Base-by-base conservation (phyloP, 2,329 filamentous ascomycete species). In the Cladosporium phlei region DNA sequence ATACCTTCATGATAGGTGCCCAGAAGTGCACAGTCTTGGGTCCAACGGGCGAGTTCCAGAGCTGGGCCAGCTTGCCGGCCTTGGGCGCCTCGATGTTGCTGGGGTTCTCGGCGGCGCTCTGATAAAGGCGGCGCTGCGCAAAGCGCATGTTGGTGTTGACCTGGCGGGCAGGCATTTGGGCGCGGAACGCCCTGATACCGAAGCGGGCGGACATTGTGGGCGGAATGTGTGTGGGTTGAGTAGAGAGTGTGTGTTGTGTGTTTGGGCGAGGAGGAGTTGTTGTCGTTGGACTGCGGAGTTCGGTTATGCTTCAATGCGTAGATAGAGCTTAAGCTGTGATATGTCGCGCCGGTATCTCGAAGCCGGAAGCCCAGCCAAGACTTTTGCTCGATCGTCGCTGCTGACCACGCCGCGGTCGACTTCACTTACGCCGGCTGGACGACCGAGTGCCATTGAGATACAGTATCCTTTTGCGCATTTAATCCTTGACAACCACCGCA, bases 21-120 rank as follows among this genome's bases (percentile, higher is more conserved):
- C 93, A 98, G 74, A 98, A 98, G 71, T 98, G 93, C 61, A 98
- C 93, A 52, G 93, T 98, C 83, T 77, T 72, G 43, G 71, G 70
- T 6, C 73, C 73, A 47, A 77, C 66, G 25, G 68, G 66, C 45
- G 67, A 69, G 59, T 73, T 69, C 69, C 66, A 71, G 76, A 94
- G 80, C 69, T 82, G 82, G 75, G 84, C 82, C 68, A 93, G 82
- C 43, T 67, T 68, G 54, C 66, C 72, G 42, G 46, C 30, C 10
- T 38, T 30, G 19, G 30, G 40, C 12, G 39, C 46, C 30, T 47
- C 46, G 40, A 38, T 49, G 27, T 60, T 60, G 39, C 61, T 60
- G 51, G 62, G 62, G 48, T 57, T 59, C 44, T 61, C 72, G 34
- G 83, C 83, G 69, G 82, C 88, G 70, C 87, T 52, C 49, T 60